Percentiles rank a stretch among this genome's conserved stretches.
These are phyloP conservation scores for Phytopythium cucurbitacearum DNA, from an alignment of 352 stramenopile genomes.

Conservation along the genomic window DNA sequence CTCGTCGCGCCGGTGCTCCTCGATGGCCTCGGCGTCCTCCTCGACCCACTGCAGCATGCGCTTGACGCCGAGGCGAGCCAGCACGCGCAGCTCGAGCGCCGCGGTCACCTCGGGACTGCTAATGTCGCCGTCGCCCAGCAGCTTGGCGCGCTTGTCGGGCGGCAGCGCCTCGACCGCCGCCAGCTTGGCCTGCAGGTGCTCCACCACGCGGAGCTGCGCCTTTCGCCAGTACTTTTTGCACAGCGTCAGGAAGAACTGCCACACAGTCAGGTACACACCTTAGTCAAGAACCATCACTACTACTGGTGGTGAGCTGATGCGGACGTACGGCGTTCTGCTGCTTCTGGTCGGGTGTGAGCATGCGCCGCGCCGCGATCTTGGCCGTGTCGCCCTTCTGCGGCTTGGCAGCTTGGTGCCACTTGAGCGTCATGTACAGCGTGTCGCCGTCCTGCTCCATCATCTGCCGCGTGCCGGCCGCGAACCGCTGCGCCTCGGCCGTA, in stretches of 20 bases:
- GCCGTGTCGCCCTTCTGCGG: conserved; percentile 80
- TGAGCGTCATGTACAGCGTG: conserved; percentile 77
- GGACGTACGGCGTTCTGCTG: conserved; percentile 49
- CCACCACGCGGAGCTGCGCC: conserved; percentile 66
- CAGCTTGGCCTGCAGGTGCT: conserved; percentile 69
- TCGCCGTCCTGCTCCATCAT: conserved; percentile 75
- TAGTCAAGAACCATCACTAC: background rate
- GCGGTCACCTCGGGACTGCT: conserved; percentile 12
- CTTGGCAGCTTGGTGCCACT: conserved; percentile 81
- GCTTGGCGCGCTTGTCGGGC: conserved; percentile 15
- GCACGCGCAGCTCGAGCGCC: conserved; percentile 52
- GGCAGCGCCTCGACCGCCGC: conserved; percentile 15
- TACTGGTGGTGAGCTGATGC: too few species aligned
- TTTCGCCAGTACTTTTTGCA: conserved; percentile 76
- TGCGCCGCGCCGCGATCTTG: conserved; percentile 69
- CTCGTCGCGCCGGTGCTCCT: conserved; percentile 67
- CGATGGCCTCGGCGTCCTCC: conserved; percentile 62
- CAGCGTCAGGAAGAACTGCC: conserved; percentile 53
- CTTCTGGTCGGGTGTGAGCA: conserved; percentile 70
- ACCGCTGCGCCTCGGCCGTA: conserved; percentile 54
- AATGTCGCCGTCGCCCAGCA: conserved; percentile 4
- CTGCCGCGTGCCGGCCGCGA: conserved; percentile 69
- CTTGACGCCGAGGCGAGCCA: conserved; percentile 61
- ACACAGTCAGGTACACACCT: background rate
- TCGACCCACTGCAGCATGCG: conserved; percentile 78